Evolutionary conservation across 768 basidiomycete species (phyloP).

Genomic region (Serendipita vermifera): DNA sequence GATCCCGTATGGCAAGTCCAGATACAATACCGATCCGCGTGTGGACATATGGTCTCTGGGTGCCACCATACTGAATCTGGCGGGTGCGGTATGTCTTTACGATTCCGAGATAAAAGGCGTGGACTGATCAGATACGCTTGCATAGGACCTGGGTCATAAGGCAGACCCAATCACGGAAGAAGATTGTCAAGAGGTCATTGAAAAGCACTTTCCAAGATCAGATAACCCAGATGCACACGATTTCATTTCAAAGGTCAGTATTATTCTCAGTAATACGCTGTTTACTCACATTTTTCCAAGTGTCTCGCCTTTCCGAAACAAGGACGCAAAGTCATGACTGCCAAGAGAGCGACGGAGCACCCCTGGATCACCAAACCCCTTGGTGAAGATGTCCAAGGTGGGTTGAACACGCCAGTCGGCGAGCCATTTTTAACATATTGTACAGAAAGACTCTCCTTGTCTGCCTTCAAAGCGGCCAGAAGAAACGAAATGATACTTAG

Average conservation of each 20-base stretch:
- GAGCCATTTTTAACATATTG: too few species aligned
- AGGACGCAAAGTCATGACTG: background rate
- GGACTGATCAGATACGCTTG: too few species aligned
- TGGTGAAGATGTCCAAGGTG: too few species aligned
- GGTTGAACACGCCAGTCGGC: too few species aligned
- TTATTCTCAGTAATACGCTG: background rate
- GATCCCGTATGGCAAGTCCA: background rate
- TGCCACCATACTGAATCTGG: background rate
- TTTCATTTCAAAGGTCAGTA: background rate
- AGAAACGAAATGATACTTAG: too few species aligned
- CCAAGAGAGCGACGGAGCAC: background rate
- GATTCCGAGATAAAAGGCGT: too few species aligned
- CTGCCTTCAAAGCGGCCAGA: too few species aligned
- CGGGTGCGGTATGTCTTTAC: background rate
- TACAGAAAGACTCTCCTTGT: too few species aligned
- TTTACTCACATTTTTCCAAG: background rate
- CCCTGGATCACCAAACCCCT: background rate
- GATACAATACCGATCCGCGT: background rate
- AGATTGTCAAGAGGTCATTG: background rate
- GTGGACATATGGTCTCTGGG: background rate
- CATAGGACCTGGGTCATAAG: too few species aligned
- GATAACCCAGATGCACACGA: background rate
- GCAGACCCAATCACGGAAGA: background rate
- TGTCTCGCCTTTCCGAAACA: conserved; percentile 1
- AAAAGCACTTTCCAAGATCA: background rate